These are phyloP conservation scores for Thymus quinquecostatus DNA, from an alignment of 257 asterid species.

Conservation along the genomic window DNA sequence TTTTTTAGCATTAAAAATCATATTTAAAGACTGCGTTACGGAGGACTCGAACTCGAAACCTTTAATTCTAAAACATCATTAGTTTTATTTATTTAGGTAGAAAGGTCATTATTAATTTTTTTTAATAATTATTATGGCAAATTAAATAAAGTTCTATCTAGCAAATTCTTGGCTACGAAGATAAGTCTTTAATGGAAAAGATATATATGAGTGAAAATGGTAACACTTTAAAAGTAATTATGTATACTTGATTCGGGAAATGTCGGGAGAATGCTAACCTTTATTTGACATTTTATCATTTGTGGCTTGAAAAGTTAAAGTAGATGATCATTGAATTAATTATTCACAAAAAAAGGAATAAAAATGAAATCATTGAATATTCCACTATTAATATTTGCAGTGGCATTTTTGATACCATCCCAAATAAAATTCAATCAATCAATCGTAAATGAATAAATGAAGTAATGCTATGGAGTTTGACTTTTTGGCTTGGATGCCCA, in stretches of 20 bases:
- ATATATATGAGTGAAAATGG: background rate
- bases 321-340: background rate
- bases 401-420: no score
- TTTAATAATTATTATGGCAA: background rate
- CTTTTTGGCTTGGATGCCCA: no score
- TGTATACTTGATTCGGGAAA: background rate
- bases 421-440: no score
- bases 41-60: no score
- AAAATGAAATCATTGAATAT: background rate
- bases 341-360: background rate
- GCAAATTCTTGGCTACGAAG: background rate
- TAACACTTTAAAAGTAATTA: background rate
- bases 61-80: no score
- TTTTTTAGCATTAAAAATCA: no score
- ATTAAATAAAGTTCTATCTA: background rate
- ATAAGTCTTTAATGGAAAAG: background rate
- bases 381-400: no score
- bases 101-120: background rate
- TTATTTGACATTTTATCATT: background rate
- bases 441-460: no score
- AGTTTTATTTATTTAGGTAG: background rate
- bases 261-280: background rate
- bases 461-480: no score
- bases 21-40: no score
- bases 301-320: slow-evolving; percentile 17